Conservation (phyloP, 202 grass and related monocot species). For the Bolboschoenoplectus hybrid region DNA sequence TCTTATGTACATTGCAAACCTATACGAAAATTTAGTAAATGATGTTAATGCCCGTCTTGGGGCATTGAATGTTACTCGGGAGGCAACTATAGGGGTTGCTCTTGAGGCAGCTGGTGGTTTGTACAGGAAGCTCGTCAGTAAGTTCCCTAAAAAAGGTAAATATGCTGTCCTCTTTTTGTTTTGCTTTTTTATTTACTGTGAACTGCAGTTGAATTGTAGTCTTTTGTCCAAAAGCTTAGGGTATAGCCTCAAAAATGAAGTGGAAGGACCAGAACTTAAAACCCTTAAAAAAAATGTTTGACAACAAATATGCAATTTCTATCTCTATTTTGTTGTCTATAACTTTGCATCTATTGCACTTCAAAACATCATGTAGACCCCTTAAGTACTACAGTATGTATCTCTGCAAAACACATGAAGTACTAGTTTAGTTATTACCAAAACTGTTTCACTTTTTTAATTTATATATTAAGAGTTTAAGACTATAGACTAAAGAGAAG, state of each 20-base stretch:
- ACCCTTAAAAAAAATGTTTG: background rate
- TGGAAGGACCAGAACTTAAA: background rate
- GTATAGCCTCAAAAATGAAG: background rate
- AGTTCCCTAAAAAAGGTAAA: constrained; percentile 81
- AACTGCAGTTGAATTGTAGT: constrained; percentile 3
- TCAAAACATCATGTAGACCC: background rate
- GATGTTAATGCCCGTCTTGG: constrained; percentile 63
- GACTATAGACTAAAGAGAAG: background rate
- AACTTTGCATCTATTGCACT: background rate
- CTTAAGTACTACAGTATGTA: background rate
- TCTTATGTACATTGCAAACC: no score
- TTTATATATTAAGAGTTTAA: background rate
- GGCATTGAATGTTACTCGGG: constrained; percentile 61
- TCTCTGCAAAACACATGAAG: background rate
- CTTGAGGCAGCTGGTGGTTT: constrained; percentile 92
- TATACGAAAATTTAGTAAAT: constrained; percentile 79
- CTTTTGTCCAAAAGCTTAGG: background rate
- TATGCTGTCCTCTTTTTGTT: background rate
- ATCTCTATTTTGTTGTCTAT: background rate
- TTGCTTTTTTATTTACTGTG: background rate
- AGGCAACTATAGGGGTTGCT: constrained; percentile 80
- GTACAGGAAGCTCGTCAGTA: constrained; percentile 87
- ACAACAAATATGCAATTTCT: background rate
- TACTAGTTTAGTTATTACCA: background rate
- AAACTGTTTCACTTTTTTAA: background rate